Conservation (phyloP, 1,284 basidiomycete species). For the Irpex sp. region DNA sequence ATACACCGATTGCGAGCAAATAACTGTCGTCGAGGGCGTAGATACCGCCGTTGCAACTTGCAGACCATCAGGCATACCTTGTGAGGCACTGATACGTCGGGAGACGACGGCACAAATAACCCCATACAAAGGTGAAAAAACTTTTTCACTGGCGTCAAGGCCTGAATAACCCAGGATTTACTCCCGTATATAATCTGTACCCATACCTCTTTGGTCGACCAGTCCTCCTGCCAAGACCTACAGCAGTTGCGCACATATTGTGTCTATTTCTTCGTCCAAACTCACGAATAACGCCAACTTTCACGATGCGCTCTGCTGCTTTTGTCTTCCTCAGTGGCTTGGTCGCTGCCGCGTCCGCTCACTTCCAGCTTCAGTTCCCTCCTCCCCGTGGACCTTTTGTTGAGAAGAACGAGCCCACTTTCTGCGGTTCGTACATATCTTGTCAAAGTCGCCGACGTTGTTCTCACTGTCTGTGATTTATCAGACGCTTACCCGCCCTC, state of each 20-base stretch:
- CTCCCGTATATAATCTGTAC: neutral
- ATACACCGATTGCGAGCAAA: neutral
- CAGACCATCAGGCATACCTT: neutral
- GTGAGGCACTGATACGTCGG: neutral
- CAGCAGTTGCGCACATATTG: neutral
- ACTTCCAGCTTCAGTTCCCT: constrained; percentile 69
- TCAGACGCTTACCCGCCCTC: constrained; percentile 47
- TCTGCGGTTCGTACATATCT: constrained; percentile 40
- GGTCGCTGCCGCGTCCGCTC: constrained; percentile 43
- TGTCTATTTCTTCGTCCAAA: neutral
- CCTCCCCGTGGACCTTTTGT: constrained; percentile 52
- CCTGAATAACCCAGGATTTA: neutral
- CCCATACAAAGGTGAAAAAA: constrained; percentile 27
- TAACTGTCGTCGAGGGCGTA: neutral
- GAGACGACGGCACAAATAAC: constrained; percentile 9
- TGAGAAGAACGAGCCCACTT: constrained; percentile 50
- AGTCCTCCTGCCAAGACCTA: neutral
- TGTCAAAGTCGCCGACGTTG: neutral
- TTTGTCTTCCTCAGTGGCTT: constrained; percentile 24
- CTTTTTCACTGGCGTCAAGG: constrained; percentile 18
- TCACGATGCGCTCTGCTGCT: constrained; percentile 29
- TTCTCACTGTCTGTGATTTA: neutral
- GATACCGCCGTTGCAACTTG: neutral
- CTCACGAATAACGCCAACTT: neutral
- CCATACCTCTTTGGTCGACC: neutral